A percentile compares a stretch with the other conserved stretches of the same genome.
phyloP scores from a whole-genome alignment of 2,329 filamentous ascomycete genomes.

The Fusarium udum region DNA sequence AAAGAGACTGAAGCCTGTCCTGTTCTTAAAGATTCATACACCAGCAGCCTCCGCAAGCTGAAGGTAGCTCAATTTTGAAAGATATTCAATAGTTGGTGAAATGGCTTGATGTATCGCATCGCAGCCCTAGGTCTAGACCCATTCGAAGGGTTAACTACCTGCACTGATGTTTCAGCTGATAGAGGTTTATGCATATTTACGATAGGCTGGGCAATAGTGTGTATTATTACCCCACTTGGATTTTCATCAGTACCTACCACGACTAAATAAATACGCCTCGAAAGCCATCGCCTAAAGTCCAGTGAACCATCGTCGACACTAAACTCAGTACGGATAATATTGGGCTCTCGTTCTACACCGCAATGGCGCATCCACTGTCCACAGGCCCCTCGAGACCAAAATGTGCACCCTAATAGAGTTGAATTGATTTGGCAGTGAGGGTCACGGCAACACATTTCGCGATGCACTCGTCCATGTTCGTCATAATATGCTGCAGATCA shows the following conservation, averaged over 20 bases:
- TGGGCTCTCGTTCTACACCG: background rate
- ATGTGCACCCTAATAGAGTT: rapidly evolving
- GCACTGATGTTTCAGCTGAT: background rate
- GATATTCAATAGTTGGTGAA: background rate
- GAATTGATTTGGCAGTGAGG: background rate
- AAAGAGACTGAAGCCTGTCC: too few species aligned
- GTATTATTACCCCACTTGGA: background rate
- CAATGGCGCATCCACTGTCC: background rate
- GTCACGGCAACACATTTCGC: background rate
- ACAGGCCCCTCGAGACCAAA: background rate
- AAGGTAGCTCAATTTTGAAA: background rate
- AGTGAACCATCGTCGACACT: rapidly evolving
- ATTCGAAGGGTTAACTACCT: background rate
- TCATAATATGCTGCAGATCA: background rate
- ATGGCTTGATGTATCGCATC: background rate
- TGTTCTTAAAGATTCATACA: too few species aligned
- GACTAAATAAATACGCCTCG: background rate
- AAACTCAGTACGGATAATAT: background rate
- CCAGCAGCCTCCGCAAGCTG: too few species aligned
- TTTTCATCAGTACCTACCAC: background rate
- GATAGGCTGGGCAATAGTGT: background rate
- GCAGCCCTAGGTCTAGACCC: background rate
- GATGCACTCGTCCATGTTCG: background rate
- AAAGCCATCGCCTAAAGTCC: background rate
- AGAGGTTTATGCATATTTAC: background rate